Conservation (phyloP, 495 filamentous ascomycete species). For the Lasiosphaeria miniovina region DNA sequence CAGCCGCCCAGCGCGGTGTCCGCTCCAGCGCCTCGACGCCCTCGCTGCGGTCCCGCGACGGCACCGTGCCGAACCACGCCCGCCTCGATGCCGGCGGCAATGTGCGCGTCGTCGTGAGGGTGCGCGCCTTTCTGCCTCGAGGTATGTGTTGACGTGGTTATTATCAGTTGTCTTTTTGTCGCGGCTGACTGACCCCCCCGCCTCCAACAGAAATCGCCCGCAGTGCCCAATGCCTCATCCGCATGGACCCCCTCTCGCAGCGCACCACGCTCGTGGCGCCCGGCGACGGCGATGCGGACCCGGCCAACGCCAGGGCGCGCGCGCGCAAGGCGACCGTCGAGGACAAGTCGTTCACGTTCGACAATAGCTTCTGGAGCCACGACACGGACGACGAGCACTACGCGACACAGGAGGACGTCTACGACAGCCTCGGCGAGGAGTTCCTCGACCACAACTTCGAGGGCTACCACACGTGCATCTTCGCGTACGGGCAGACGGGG, state of each 20-base stretch:
- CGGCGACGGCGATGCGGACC: constrained; percentile 54
- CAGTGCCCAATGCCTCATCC: constrained; percentile 77
- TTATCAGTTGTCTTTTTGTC: constrained; percentile 4
- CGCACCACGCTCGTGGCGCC: constrained; percentile 75
- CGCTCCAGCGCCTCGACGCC: constrained; percentile 64
- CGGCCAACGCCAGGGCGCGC: constrained; percentile 64
- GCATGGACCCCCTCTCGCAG: constrained; percentile 84
- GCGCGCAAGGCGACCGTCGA: constrained; percentile 69
- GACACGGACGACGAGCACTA: constrained; percentile 61
- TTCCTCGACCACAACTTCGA: constrained; percentile 99
- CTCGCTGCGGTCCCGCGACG: constrained; percentile 71
- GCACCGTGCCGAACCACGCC: constrained; percentile 48
- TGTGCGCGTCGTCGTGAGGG: constrained; percentile 90
- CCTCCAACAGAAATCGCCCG: constrained; percentile 66
- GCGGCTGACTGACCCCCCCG: constrained; percentile 1
- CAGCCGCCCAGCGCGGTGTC: constrained; percentile 28
- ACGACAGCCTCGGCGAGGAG: constrained; percentile 91
- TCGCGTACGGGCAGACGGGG: constrained; percentile 97
- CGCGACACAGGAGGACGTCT: constrained; percentile 79
- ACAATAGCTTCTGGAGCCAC: constrained; percentile 98
- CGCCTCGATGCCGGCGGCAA: constrained; percentile 68
- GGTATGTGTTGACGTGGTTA: constrained; percentile 51
- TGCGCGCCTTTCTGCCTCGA: constrained; percentile 83
- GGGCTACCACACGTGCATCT: constrained; percentile 98
- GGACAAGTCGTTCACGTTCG: constrained; percentile 90